phyloP scores from a whole-genome alignment of 495 filamentous ascomycete genomes.

The Aspergillus asperescens region DNA sequence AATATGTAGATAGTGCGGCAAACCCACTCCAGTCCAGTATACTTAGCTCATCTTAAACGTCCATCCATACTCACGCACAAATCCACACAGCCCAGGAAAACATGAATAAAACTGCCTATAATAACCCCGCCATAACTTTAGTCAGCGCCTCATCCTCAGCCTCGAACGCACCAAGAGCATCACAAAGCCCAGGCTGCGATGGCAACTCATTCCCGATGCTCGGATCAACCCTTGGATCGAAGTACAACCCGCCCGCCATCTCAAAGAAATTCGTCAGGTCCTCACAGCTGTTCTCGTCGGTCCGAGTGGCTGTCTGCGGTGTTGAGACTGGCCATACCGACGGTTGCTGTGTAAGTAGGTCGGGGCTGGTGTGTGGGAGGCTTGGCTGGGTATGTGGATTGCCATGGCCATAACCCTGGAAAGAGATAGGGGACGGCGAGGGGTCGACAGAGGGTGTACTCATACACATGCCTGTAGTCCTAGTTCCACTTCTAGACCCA shows the following conservation, averaged over 20 bases:
- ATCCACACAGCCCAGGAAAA: neutral
- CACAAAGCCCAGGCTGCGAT: constrained; percentile 7
- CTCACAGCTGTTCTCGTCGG: constrained; percentile 28
- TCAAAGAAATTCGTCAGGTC: constrained; percentile 44
- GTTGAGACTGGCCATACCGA: constrained; percentile 22
- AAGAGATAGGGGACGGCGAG: neutral
- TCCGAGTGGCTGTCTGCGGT: constrained; percentile 9
- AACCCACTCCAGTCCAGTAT: too few relatives aligned
- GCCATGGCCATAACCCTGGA: neutral
- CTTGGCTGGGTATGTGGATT: neutral
- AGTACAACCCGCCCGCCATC: constrained; percentile 38
- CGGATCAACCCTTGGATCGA: constrained; percentile 21
- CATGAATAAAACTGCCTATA: constrained; percentile 14
- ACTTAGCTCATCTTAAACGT: too few relatives aligned
- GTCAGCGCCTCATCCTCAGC: constrained; percentile 41
- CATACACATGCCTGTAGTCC: too few relatives aligned
- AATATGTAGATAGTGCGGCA: too few relatives aligned
- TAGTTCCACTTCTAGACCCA: neutral
- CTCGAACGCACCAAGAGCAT: constrained; percentile 29
- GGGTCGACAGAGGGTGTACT: neutral
- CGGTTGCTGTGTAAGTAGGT: constrained; percentile 15
- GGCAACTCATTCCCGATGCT: constrained; percentile 2
- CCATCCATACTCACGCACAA: neutral
- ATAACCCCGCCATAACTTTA: constrained; percentile 36
- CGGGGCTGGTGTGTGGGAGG: neutral